Conservation (phyloP, 192 early-diverging fungal species). For the Coemansia sp. region DNA sequence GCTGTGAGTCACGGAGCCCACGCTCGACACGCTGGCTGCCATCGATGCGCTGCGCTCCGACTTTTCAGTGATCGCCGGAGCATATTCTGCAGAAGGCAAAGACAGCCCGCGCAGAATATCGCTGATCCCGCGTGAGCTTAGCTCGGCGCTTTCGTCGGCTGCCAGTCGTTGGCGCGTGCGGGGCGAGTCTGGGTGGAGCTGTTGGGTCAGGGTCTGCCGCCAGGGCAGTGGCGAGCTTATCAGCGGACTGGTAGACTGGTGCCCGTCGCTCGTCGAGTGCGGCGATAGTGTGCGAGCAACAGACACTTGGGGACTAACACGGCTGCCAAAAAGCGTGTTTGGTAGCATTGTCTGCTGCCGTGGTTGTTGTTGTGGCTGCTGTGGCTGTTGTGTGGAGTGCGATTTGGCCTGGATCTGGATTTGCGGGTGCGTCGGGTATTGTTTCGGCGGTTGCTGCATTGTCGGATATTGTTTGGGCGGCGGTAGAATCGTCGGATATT, state of each 20-base stretch:
- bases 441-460: neutral
- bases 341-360: neutral
- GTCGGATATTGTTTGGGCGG: neutral
- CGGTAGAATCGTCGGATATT: neutral
- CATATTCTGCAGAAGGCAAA: conserved; percentile 9
- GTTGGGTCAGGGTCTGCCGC: conserved; percentile 9
- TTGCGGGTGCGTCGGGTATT: neutral
- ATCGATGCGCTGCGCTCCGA: conserved; percentile 35
- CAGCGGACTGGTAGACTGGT: conserved; percentile 22
- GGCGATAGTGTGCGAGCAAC: neutral
- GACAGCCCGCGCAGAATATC: conserved; percentile 11
- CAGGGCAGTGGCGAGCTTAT: conserved; percentile 12
- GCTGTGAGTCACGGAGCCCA: conserved; percentile 34
- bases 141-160: neutral
- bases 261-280: neutral
- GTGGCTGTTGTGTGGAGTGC: neutral
- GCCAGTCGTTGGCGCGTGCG: neutral
- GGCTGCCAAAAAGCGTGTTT: neutral
- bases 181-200: conserved; percentile 4
- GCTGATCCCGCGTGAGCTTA: conserved; percentile 10
- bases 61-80: conserved; percentile 4
- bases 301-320: neutral
- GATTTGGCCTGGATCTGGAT: neutral
- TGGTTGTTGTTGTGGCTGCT: conserved; percentile 6
- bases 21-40: conserved; percentile 30